Conservation (phyloP, 306 rosid species). For the Datisca glomerata region DNA sequence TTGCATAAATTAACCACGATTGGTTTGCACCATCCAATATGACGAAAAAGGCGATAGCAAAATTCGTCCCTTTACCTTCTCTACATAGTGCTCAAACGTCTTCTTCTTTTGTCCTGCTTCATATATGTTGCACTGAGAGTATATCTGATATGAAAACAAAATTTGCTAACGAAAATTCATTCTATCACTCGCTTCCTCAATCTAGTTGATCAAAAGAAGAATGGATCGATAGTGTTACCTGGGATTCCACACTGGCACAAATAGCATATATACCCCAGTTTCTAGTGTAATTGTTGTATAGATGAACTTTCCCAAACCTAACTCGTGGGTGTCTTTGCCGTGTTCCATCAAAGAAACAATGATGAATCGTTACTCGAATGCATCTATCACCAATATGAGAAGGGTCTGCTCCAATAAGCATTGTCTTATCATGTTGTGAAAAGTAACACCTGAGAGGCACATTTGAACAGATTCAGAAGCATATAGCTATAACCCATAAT, state of each 20-base stretch:
- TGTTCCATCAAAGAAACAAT: conserved; percentile 27
- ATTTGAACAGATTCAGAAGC: not conserved
- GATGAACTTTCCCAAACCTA: conserved; percentile 31
- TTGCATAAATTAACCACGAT: conserved; percentile 2
- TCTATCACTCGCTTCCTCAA: no score
- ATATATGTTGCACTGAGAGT: conserved; percentile 64
- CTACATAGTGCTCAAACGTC: conserved; percentile 54
- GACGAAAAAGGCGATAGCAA: no score
- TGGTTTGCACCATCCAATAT: not conserved
- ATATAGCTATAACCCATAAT: not conserved
- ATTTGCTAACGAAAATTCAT: not conserved
- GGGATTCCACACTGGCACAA: conserved; percentile 29
- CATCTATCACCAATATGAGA: conserved; percentile 27
- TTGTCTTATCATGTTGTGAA: conserved; percentile 25
- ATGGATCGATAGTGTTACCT: conserved; percentile 5
- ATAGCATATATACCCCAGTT: conserved; percentile 27
- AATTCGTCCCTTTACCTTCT: conserved; percentile 43
- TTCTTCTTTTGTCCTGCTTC: conserved; percentile 69
- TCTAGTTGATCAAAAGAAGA: not conserved
- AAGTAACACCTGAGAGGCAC: conserved; percentile 21
- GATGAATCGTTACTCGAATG: conserved; percentile 29
- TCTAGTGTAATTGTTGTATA: conserved; percentile 24
- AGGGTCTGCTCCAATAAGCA: conserved; percentile 32
- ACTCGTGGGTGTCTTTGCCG: conserved; percentile 32
- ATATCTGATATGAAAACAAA: conserved; percentile 33